Evolutionary conservation across 805 yeast species (phyloP), one percentile per base, ranked within the genome.

Genomic region (Wickerhamomyces silvicola): DNA sequence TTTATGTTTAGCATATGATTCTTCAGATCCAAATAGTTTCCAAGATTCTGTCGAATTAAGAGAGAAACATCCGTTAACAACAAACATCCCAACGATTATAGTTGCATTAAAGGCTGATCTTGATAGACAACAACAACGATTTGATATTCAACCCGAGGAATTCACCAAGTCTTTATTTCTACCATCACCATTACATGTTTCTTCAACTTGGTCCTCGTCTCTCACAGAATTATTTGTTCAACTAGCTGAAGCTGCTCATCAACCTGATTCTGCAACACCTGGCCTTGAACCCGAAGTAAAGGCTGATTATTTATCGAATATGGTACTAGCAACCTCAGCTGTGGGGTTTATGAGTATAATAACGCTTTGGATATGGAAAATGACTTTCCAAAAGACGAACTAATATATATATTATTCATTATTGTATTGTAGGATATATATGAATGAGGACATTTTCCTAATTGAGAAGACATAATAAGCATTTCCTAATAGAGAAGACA

Each of bases 91-190:
- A 0, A 71, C 81, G 4, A 78, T 92, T 0, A 84, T 80, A 49
- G 97, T 88, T 1, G 98, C 96, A 0, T 62, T 88, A 22, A 92
- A 92, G 51, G 97, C 98, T 0, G 99, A 92, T 57, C 64, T 86
- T 22, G 99, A 92, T 55, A 78, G 94, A 44, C 97, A 88, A 52
- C 97, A 90, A 50, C 99, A 92, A 50, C 58, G 98, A 22, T 76
- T 81, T 23, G 83, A 75, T 34, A 62, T 70, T 6, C 96, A 85
- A 50, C 98, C 99, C 0, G 97, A 92, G 45, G 79, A 75, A 18
- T 87, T 78, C 49, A 79, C 95, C 0, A 64, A 84, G 18, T 66
- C 71, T 5, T 56, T 87, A 6, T 64, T 57, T 36, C 53, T 92
- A 11, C 77, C 79, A 9, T 83, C 92, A 4, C 98, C 98, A 1